A percentile compares a stretch with the other conserved stretches of the same genome.
phyloP scores from a whole-genome alignment of 1,284 basidiomycete species.

The Porogramme epimiltina region DNA sequence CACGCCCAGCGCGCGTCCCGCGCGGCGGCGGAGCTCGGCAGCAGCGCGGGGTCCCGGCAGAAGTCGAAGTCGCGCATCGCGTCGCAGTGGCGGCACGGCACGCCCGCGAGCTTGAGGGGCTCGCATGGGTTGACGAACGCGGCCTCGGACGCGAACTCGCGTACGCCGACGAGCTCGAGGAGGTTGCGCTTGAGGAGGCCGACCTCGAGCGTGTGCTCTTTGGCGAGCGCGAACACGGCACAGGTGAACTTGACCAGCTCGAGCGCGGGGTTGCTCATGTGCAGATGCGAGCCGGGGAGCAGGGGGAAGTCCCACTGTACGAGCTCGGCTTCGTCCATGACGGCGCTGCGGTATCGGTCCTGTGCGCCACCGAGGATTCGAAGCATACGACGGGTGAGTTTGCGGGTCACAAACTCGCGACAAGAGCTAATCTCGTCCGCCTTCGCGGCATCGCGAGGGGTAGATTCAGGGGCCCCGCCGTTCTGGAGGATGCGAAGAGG shows the following conservation, averaged over 20 bases:
- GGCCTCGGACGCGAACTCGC: constrained; percentile 87
- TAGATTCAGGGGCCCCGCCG: constrained; percentile 56
- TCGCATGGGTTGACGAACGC: constrained; percentile 93
- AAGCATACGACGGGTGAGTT: constrained; percentile 83
- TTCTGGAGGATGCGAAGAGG: constrained; percentile 81
- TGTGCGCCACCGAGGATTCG: constrained; percentile 72
- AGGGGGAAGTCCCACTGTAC: constrained; percentile 80
- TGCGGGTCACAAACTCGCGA: constrained; percentile 77
- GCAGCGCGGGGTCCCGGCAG: constrained; percentile 88
- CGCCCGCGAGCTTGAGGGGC: constrained; percentile 83
- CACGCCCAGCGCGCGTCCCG: constrained; percentile 66
- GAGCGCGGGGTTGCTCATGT: constrained; percentile 76
- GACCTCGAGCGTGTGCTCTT: constrained; percentile 83
- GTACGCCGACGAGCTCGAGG: constrained; percentile 86
- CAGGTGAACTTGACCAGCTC: constrained; percentile 92
- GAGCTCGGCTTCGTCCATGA: constrained; percentile 47
- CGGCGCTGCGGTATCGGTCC: constrained; percentile 63
- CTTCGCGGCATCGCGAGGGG: constrained; percentile 69
- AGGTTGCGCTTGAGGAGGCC: constrained; percentile 89
- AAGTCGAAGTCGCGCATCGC: constrained; percentile 91
- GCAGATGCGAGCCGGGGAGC: constrained; percentile 85
- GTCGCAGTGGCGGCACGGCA: constrained; percentile 92
- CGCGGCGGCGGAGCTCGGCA: constrained; percentile 55
- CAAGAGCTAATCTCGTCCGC: constrained; percentile 70
- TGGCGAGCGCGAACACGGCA: constrained; percentile 79